These are phyloP conservation scores for Xylaria cubensis DNA, from an alignment of 495 filamentous ascomycete species.

Conservation along the genomic window DNA sequence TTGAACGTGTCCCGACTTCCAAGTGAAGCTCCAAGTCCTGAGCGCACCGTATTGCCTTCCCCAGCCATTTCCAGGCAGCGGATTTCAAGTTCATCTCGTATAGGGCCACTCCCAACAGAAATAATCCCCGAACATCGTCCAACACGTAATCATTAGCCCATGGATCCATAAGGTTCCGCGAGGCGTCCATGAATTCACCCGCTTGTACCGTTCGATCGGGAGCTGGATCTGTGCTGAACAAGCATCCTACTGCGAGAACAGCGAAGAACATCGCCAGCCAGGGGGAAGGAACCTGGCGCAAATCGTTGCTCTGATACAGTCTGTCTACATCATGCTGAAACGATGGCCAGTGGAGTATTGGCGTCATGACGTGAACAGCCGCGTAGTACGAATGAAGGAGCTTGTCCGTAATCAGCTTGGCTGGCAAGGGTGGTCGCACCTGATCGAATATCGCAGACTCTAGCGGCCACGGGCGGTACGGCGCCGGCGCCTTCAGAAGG, in stretches of 20 bases:
- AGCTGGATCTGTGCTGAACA: slow-evolving; percentile 70
- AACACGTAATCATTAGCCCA: slow-evolving; percentile 85
- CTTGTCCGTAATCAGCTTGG: slow-evolving; percentile 72
- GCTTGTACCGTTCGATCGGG: slow-evolving; percentile 65
- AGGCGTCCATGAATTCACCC: slow-evolving; percentile 72
- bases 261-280: slow-evolving; percentile 87
- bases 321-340: slow-evolving; percentile 79
- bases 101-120: slow-evolving; percentile 80
- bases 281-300: slow-evolving; percentile 69
- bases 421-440: slow-evolving; percentile 69
- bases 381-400: slow-evolving; percentile 78
- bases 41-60: slow-evolving; percentile 79
- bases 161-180: slow-evolving; percentile 73
- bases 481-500: slow-evolving; percentile 81
- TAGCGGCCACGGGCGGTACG: slow-evolving; percentile 63
- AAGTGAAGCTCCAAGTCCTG: slow-evolving; percentile 88
- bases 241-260: slow-evolving; percentile 80
- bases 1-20: slow-evolving; percentile 58
- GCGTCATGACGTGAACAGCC: slow-evolving; percentile 78
- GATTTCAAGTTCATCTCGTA: slow-evolving; percentile 89
- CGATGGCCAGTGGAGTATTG: slow-evolving; percentile 88
- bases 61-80: slow-evolving; percentile 89
- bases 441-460: slow-evolving; percentile 60
- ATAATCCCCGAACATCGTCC: slow-evolving; percentile 75
- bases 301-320: slow-evolving; percentile 70